phyloP scores from a whole-genome alignment of 345 rosid genomes.

The Citrus inodora region DNA sequence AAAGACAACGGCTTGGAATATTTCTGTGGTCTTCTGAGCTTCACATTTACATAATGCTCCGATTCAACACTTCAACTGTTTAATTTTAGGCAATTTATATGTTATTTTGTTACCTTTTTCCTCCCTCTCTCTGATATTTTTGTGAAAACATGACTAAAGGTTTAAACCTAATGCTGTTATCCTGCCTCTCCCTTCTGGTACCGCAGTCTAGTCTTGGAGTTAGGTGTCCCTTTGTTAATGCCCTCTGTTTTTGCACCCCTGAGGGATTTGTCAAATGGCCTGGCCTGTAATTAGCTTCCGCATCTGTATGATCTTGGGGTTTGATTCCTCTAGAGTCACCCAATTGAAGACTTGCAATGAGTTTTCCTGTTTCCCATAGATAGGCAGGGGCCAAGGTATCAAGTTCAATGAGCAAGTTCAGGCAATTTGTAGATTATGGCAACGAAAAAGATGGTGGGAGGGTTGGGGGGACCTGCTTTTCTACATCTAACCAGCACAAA shows the following conservation, averaged over 20 bases:
- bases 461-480: too few species aligned
- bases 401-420: too few species aligned
- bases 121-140: neutral
- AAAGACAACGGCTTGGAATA: neutral
- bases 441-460: too few species aligned
- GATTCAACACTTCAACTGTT: neutral
- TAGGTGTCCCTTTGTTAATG: neutral
- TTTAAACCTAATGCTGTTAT: neutral
- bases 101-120: neutral
- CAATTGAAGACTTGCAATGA: neutral
- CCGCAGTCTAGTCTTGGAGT: too few species aligned
- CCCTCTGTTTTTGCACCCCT: neutral
- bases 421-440: too few species aligned
- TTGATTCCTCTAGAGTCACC: neutral
- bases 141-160: neutral
- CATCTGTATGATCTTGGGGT: too few species aligned
- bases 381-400: too few species aligned
- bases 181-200: neutral
- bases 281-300: neutral
- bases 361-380: too few species aligned
- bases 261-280: neutral
- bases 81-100: neutral
- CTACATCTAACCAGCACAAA: too few species aligned
- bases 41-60: neutral
- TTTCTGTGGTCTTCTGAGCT: neutral